Percentiles rank a stretch among this genome's conserved stretches.
phyloP scores from a whole-genome alignment of 495 filamentous ascomycete species.

The Aspergillus affinis region DNA sequence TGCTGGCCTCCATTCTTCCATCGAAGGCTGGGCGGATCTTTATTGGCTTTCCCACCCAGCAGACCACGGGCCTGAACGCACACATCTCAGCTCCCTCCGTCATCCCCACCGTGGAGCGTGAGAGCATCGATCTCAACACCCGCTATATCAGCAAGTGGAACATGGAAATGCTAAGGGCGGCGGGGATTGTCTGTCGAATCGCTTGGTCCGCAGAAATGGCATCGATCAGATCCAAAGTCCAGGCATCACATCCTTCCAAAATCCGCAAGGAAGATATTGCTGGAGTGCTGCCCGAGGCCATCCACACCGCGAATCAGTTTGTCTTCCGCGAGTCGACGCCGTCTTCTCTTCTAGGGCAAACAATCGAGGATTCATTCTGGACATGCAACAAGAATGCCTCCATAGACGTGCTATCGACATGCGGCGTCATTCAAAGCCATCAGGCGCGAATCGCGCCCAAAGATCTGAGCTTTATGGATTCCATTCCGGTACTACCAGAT shows the following conservation, averaged over 20 bases:
- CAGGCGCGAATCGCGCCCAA: slow-evolving; percentile 77
- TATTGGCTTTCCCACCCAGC: slow-evolving; percentile 95
- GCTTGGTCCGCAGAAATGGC: slow-evolving; percentile 84
- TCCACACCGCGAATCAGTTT: slow-evolving; percentile 72
- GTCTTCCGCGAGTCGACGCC: slow-evolving; percentile 87
- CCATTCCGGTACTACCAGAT: slow-evolving; percentile 83
- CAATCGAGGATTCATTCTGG: slow-evolving; percentile 95
- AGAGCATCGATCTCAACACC: slow-evolving; percentile 95
- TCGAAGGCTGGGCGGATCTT: slow-evolving; percentile 86
- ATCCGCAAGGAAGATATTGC: slow-evolving; percentile 60
- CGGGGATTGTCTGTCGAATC: slow-evolving; percentile 86
- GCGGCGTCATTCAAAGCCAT: slow-evolving; percentile 75
- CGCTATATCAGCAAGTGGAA: slow-evolving; percentile 95
- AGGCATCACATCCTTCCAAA: slow-evolving; percentile 50
- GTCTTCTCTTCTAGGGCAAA: slow-evolving; percentile 71
- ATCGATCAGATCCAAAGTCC: slow-evolving; percentile 55
- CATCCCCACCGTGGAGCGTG: slow-evolving; percentile 97
- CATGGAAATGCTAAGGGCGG: slow-evolving; percentile 86
- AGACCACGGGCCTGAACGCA: slow-evolving; percentile 90
- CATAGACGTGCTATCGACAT: slow-evolving; percentile 85
- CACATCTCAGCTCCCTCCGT: slow-evolving; percentile 98
- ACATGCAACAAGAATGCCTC: slow-evolving; percentile 74
- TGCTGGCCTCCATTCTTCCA: slow-evolving; percentile 89
- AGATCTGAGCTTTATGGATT: slow-evolving; percentile 83
- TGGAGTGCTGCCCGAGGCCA: slow-evolving; percentile 70